A percentile compares a stretch with the other conserved stretches of the same genome.
Evolutionary conservation across 441 rosid species (phyloP).

Genomic region (Populus hybrid): DNA sequence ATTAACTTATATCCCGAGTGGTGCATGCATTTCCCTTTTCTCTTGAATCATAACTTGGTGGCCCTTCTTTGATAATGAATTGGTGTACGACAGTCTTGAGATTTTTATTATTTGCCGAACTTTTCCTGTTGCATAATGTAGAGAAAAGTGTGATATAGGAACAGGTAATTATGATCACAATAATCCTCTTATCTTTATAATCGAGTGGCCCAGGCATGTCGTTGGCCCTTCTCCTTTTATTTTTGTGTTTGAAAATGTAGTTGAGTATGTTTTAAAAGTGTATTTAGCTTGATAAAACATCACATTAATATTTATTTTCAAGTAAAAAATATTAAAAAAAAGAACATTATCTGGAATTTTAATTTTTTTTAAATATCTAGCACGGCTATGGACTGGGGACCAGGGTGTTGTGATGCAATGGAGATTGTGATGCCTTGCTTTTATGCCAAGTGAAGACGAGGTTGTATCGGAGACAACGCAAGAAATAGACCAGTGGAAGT

Average conservation of each 20-base stretch:
- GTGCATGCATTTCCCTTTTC: conserved; percentile 19
- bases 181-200: conserved; percentile 10
- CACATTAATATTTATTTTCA: too few species aligned
- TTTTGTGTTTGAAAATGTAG: too few species aligned
- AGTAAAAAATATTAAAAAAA: accelerated
- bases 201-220: conserved; percentile 16
- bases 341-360: too few species aligned
- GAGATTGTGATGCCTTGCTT: conserved; percentile 8
- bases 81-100: conserved; percentile 11
- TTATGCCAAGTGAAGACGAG: conserved; percentile 25
- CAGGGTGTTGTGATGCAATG: neutral
- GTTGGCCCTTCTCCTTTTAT: neutral
- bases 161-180: conserved; percentile 8
- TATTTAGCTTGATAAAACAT: too few species aligned
- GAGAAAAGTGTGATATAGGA: conserved; percentile 2
- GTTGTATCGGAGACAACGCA: neutral
- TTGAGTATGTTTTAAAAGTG: too few species aligned
- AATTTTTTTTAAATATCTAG: too few species aligned
- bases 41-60: conserved; percentile 27
- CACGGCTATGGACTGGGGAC: conserved; percentile 2
- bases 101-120: conserved; percentile 3
- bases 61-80: conserved; percentile 25
- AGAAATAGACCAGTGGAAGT: conserved; percentile 25
- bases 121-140: conserved; percentile 7
- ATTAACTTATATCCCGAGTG: conserved; percentile 9